Evolutionary conservation across 768 basidiomycete genomes (phyloP), one percentile per base, ranked within the genome.

Genomic region (Holtermannia corniformis): DNA sequence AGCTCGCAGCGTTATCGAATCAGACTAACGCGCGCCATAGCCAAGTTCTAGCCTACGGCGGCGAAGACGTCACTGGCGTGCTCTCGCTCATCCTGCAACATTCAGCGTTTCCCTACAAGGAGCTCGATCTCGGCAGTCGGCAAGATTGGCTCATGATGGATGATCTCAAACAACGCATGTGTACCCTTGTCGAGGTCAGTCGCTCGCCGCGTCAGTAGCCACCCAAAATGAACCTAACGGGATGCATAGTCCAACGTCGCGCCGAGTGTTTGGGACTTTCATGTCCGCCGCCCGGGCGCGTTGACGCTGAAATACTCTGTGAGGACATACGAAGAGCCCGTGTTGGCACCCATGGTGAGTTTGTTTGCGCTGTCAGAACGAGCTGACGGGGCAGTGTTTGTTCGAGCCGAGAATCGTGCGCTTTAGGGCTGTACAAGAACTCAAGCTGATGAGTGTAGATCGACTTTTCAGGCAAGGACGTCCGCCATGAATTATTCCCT

Each of bases 91-190:
- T 95, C 13, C 76, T 97, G 23, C 77, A 81, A 44, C 81, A 83
- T 44, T 87, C 89, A 47, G 78, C 79, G 41, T 92, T 97, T 64
- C 95, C 95, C 0, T 97, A 95, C 71, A 75, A 81, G 50, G 85
- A 91, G 23, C 76, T 88, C 56, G 78, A 96, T 64, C 76, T 96
- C 22, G 78, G 79, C 4, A 77, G 78, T 27, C 79, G 80, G 42
- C 86, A 89, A 64, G 92, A 96, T 64, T 95, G 89, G 87, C 78
- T 78, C 47, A 80, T 95, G 47, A 82, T 96, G 79, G 88, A 96
- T 68, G 87, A 92, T 59, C 77, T 97, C 51, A 96, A 97, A 64
- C 78, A 80, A 44, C 78, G 84, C 43, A 73, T 89, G 23, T 90
- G 87, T 63, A 92, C 90, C 0, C 75, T 99, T 24, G 79, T 82